Evolutionary conservation across 2,329 filamentous ascomycete species (phyloP).

Genomic region (Cercospora citrullina): DNA sequence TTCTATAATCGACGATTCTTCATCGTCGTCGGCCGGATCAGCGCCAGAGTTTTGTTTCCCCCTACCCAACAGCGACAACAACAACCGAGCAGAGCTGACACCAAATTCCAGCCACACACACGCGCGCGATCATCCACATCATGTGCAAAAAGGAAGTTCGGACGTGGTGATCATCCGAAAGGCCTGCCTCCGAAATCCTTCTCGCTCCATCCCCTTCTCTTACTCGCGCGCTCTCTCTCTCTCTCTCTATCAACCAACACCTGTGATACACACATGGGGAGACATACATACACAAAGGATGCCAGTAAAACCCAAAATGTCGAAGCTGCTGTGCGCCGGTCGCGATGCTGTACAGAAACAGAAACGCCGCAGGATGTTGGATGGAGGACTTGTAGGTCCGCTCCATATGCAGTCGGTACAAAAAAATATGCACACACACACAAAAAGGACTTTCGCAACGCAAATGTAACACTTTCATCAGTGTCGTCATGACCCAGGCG

Average conservation of each 20-base stretch:
- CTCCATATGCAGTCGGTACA: slow-evolving; percentile 14
- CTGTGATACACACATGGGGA: neutral
- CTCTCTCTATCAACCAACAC: neutral
- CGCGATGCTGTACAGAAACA: slow-evolving; percentile 8
- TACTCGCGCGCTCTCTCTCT: neutral
- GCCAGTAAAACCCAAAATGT: neutral
- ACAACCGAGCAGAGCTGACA: neutral
- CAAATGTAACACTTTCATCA: neutral
- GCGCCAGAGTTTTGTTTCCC: neutral
- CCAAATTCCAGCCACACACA: neutral
- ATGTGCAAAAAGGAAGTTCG: neutral
- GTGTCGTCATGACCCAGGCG: slow-evolving; percentile 18
- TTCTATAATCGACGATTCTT: neutral
- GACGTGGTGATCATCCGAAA: slow-evolving; percentile 8
- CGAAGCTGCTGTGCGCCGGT: neutral
- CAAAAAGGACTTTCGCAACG: neutral
- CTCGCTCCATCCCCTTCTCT: neutral
- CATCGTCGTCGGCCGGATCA: neutral
- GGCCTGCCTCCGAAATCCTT: slow-evolving; percentile 1
- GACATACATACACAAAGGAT: neutral
- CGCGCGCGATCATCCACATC: neutral
- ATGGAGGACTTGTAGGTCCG: neutral
- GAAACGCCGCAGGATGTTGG: slow-evolving; percentile 1
- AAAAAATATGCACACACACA: slow-evolving; percentile 6
- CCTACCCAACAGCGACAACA: neutral